A percentile compares a stretch with the other conserved stretches of the same genome.
Conservation (phyloP, 2,329 filamentous ascomycete species). For the Arthrobotrys pseudoclavata region DNA sequence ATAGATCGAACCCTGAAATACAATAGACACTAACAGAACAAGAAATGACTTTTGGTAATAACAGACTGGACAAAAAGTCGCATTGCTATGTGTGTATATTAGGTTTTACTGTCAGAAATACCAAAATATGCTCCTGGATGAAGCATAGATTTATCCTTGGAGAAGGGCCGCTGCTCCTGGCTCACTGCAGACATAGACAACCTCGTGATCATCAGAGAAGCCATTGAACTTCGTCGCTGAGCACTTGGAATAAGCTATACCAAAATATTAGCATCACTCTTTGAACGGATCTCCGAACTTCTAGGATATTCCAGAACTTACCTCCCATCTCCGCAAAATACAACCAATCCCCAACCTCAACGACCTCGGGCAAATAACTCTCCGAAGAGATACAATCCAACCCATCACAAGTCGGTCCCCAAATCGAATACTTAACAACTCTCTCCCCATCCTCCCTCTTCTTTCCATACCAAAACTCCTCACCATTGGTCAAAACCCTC, state of each 20-base stretch:
- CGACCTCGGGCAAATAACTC: conserved; percentile 79
- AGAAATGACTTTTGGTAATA: conserved; percentile 18
- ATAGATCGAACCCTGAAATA: neutral
- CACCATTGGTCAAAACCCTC: conserved; percentile 78
- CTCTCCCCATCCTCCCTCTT: conserved; percentile 69
- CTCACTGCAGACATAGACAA: conserved; percentile 96
- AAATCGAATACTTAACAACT: conserved; percentile 89
- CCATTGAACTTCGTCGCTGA: conserved; percentile 98
- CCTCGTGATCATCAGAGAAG: conserved; percentile 90
- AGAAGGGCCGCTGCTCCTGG: conserved; percentile 83
- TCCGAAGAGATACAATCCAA: conserved; percentile 93
- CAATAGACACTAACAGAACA: neutral
- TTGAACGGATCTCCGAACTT: neutral
- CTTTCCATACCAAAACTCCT: conserved; percentile 73
- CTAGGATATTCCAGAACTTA: conserved; percentile 31
- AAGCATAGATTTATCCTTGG: conserved; percentile 21
- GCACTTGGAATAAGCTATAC: conserved; percentile 89
- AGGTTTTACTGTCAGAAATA: neutral
- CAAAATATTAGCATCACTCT: conserved; percentile 1
- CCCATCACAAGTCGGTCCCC: conserved; percentile 97
- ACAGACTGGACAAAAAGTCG: neutral
- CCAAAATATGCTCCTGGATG: neutral
- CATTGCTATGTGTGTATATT: neutral
- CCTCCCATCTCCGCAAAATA: conserved; percentile 97
- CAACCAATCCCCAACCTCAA: conserved; percentile 96